A percentile compares a stretch with the other conserved stretches of the same genome.
Evolutionary conservation across 805 yeast genomes (phyloP).

Genomic region (Saturnispora kantuleensis): DNA sequence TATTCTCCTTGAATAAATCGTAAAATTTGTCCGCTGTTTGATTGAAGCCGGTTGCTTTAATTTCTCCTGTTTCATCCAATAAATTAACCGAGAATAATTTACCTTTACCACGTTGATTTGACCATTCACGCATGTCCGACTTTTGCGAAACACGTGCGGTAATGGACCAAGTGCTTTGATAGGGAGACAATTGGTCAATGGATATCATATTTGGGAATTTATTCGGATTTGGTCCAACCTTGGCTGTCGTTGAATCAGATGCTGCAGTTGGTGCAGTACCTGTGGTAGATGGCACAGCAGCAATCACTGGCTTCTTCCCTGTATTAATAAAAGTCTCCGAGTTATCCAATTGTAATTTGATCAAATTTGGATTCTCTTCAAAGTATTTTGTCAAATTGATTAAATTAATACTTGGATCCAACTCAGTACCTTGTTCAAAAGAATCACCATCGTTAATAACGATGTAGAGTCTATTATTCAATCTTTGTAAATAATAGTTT

Average conservation of each 20-base stretch:
- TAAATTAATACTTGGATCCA: slow-evolving; percentile 9
- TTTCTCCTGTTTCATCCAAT: slow-evolving; percentile 91
- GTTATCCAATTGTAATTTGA: slow-evolving; percentile 1
- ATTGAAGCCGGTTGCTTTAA: slow-evolving; percentile 89
- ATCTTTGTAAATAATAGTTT: slow-evolving; percentile 17
- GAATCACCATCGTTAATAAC: slow-evolving; percentile 22
- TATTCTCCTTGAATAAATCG: slow-evolving; percentile 75
- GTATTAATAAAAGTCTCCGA: slow-evolving; percentile 1
- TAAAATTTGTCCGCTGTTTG: slow-evolving; percentile 73
- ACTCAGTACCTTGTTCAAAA: slow-evolving; percentile 29
- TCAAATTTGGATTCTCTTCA: slow-evolving; percentile 40
- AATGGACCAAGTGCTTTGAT: slow-evolving; percentile 83
- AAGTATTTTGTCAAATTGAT: slow-evolving; percentile 44
- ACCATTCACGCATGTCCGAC: slow-evolving; percentile 81
- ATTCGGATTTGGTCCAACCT: slow-evolving; percentile 8
- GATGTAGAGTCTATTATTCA: slow-evolving; percentile 22
- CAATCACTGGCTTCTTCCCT: not conserved
- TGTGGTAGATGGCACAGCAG: not conserved
- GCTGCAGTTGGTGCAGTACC: not conserved
- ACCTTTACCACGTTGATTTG: slow-evolving; percentile 80
- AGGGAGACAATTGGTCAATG: slow-evolving; percentile 85
- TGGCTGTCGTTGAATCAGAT: not conserved
- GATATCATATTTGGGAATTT: slow-evolving; percentile 43
- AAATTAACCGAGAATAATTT: slow-evolving; percentile 81
- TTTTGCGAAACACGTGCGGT: slow-evolving; percentile 87